Conservation (phyloP, 2,329 filamentous ascomycete genomes). For the Tolypocladium pustulatum region DNA sequence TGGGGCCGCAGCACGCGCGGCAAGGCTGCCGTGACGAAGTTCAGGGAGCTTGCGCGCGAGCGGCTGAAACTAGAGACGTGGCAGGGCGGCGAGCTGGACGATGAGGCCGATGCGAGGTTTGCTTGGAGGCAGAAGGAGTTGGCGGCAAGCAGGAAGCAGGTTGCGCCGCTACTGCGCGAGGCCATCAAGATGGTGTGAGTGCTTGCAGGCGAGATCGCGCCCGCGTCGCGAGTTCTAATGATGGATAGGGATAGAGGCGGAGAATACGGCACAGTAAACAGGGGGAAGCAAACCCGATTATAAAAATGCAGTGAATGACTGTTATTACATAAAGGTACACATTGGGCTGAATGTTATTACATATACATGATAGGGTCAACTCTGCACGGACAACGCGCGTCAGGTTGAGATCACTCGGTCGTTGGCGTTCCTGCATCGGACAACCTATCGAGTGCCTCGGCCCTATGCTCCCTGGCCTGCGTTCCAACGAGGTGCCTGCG, state of each 20-base stretch:
- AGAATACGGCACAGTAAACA: not conserved
- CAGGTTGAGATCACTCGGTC: not conserved
- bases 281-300: not conserved
- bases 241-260: not conserved
- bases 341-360: not conserved
- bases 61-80: slow-evolving; percentile 48
- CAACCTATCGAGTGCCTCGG: slow-evolving; percentile 5
- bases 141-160: slow-evolving; percentile 55
- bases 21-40: slow-evolving; percentile 39
- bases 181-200: slow-evolving; percentile 27
- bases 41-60: slow-evolving; percentile 33
- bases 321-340: not conserved
- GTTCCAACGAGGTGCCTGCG: slow-evolving; percentile 5
- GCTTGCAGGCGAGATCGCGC: slow-evolving; percentile 3
- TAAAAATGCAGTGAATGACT: not conserved
- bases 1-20: slow-evolving; percentile 47
- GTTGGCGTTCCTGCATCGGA: not conserved
- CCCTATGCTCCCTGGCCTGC: slow-evolving; percentile 7
- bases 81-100: slow-evolving; percentile 35
- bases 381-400: not conserved
- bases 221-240: not conserved
- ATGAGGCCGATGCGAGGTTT: slow-evolving; percentile 31
- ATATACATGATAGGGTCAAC: not conserved
- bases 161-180: slow-evolving; percentile 56
- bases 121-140: slow-evolving; percentile 59